Evolutionary conservation across 2,329 filamentous ascomycete genomes (phyloP).

Genomic region (Davidsoniella australis): DNA sequence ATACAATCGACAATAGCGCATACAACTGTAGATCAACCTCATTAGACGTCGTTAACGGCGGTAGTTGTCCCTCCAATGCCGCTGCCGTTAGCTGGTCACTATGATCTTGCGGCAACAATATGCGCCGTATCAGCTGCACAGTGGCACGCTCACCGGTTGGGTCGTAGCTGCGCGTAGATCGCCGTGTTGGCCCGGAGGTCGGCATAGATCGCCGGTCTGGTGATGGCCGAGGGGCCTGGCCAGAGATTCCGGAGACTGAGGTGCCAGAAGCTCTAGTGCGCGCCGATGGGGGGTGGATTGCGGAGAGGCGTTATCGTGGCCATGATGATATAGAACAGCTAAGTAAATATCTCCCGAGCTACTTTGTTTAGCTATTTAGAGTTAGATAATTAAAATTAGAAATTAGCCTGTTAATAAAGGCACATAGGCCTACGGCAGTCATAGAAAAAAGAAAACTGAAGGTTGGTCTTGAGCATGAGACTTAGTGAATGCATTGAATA

Average conservation of each 20-base stretch:
- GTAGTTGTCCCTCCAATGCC: slow-evolving; percentile 66
- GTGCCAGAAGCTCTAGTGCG: not conserved
- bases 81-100: slow-evolving; percentile 35
- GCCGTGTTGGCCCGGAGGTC: slow-evolving; percentile 15
- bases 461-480: no score
- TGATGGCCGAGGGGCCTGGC: not conserved
- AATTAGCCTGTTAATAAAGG: no score
- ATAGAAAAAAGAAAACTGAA: no score
- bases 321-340: not conserved
- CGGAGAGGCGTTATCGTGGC: not conserved
- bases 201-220: not conserved
- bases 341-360: no score
- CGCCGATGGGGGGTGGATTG: not conserved
- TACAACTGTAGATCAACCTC: slow-evolving; percentile 82
- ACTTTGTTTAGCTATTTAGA: no score
- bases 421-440: no score
- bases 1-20: slow-evolving; percentile 73
- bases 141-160: slow-evolving; percentile 65
- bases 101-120: slow-evolving; percentile 56
- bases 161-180: slow-evolving; percentile 25
- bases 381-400: no score
- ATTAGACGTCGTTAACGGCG: slow-evolving; percentile 84
- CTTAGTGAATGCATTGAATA: no score
- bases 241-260: no score
- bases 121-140: slow-evolving; percentile 60